These are phyloP conservation scores for Trichosporon asahii DNA, from an alignment of 1,284 basidiomycete genomes.

Conservation along the genomic window DNA sequence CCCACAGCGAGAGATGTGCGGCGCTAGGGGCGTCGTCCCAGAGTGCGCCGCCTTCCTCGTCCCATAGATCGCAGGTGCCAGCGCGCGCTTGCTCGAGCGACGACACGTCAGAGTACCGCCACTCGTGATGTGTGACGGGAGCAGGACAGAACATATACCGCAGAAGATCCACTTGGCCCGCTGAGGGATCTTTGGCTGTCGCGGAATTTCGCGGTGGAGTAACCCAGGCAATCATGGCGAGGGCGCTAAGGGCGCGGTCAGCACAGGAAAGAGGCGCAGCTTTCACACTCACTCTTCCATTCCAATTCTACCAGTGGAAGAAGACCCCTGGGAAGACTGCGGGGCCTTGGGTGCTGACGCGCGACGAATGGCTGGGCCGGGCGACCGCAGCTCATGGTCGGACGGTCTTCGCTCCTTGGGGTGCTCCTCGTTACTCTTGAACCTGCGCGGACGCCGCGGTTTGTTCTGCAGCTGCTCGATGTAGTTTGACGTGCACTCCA, in stretches of 20 bases:
- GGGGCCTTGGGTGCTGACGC: background rate
- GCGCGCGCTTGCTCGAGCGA: conserved; percentile 30
- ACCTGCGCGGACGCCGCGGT: conserved; percentile 27
- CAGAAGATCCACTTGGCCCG: conserved; percentile 36
- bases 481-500: conserved; percentile 42
- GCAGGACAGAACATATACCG: conserved; percentile 47
- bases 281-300: conserved; percentile 5
- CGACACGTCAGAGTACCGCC: conserved; percentile 43
- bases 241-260: conserved; percentile 17
- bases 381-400: conserved; percentile 8
- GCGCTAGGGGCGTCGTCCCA: conserved; percentile 42
- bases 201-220: conserved; percentile 5
- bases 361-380: background rate
- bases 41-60: conserved; percentile 35
- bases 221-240: conserved; percentile 20
- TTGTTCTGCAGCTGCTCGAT: conserved; percentile 41
- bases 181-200: conserved; percentile 8
- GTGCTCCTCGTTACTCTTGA: conserved; percentile 17
- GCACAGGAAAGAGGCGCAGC: background rate
- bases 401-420: conserved; percentile 1
- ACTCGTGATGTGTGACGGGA: conserved; percentile 35
- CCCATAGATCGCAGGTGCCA: conserved; percentile 38
- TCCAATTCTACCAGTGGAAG: conserved; percentile 5
- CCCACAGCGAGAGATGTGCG: conserved; percentile 31
- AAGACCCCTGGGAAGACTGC: background rate